phyloP scores from a whole-genome alignment of 352 stramenopile species.

The Phytophthora sansomeana region DNA sequence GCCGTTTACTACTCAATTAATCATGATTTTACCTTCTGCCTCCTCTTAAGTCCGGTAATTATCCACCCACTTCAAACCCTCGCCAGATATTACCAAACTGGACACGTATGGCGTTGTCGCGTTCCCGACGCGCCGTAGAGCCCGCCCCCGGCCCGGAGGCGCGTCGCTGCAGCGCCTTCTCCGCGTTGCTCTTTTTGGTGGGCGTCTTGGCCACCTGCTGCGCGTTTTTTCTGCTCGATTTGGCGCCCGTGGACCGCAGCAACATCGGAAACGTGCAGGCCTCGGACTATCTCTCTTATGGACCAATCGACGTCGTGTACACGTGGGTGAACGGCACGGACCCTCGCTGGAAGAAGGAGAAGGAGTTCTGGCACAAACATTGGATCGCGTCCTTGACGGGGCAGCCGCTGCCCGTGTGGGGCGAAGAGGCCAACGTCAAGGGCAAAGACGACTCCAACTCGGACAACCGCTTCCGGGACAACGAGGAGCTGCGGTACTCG shows the following conservation, averaged over 20 bases:
- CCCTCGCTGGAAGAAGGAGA: slow-evolving; percentile 91
- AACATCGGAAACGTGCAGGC: slow-evolving; percentile 79
- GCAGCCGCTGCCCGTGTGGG: slow-evolving; percentile 70
- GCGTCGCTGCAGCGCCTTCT: background rate
- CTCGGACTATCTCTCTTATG: slow-evolving; percentile 71
- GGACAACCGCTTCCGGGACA: slow-evolving; percentile 95
- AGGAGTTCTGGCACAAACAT: slow-evolving; percentile 90
- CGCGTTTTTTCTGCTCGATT: slow-evolving; percentile 21
- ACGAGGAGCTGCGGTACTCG: slow-evolving; percentile 94
- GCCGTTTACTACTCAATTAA: too few relatives aligned
- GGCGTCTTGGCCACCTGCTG: slow-evolving; percentile 18
- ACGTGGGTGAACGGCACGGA: slow-evolving; percentile 97
- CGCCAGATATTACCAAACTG: background rate
- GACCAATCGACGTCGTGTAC: slow-evolving; percentile 95
- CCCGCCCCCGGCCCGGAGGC: background rate
- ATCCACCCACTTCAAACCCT: background rate
- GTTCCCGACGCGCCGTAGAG: slow-evolving; percentile 22
- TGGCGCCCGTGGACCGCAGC: slow-evolving; percentile 34
- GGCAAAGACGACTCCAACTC: slow-evolving; percentile 79
- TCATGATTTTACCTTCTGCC: background rate
- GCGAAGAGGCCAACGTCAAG: slow-evolving; percentile 53
- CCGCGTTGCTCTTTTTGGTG: slow-evolving; percentile 13
- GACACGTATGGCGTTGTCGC: slow-evolving; percentile 30
- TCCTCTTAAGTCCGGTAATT: slow-evolving; percentile 18
- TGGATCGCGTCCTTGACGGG: slow-evolving; percentile 88